phyloP scores from a whole-genome alignment of 306 rosid species.

The Lathyrus aphaca region DNA sequence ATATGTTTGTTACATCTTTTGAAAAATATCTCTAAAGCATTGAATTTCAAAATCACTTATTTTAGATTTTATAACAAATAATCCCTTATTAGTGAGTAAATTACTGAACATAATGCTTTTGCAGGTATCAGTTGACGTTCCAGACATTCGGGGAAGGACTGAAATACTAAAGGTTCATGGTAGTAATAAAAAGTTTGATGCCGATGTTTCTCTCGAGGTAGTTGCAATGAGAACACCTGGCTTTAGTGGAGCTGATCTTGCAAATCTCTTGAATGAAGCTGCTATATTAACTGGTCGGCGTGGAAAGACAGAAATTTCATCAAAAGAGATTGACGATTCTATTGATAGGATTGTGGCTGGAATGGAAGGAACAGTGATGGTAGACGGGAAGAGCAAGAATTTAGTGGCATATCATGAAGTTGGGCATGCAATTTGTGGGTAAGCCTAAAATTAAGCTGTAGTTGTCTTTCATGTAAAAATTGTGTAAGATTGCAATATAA shows the following conservation, averaged over 20 bases:
- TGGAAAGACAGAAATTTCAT: constrained; percentile 80
- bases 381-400: constrained; percentile 98
- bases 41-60: too few relatives aligned
- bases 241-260: constrained; percentile 98
- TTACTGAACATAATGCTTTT: constrained; percentile 38
- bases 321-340: constrained; percentile 96
- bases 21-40: too few relatives aligned
- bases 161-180: constrained; percentile 96
- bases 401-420: constrained; percentile 97
- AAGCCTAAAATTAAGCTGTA: constrained; percentile 37
- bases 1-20: too few relatives aligned
- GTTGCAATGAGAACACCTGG: constrained; percentile 99
- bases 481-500: not conserved
- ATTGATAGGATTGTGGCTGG: constrained; percentile 99
- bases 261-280: constrained; percentile 95
- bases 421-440: constrained; percentile 99
- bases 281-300: constrained; percentile 98
- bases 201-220: constrained; percentile 84
- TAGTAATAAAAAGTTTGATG: constrained; percentile 84
- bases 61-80: too few relatives aligned
- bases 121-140: constrained; percentile 94
- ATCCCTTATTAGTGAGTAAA: not conserved
- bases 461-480: constrained; percentile 11
- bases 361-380: constrained; percentile 99
- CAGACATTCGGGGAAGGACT: constrained; percentile 90